Evolutionary conservation across 768 basidiomycete genomes (phyloP).

Genomic region (Tylopilus plumbeoviolaceoides): DNA sequence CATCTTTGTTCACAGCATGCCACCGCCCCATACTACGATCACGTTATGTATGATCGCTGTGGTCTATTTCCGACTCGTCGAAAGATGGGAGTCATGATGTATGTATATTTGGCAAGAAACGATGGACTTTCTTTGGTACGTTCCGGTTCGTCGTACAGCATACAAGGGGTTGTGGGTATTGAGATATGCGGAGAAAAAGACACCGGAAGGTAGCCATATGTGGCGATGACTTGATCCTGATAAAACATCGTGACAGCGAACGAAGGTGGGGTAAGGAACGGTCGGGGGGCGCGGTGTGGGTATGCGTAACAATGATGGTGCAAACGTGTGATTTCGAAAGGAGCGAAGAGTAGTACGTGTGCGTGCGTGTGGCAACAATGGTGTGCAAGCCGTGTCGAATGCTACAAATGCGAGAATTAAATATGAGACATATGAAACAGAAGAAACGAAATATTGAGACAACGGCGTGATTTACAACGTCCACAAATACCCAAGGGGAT

Average conservation of each 20-base stretch:
- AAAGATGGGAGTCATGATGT: neutral
- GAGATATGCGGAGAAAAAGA: neutral
- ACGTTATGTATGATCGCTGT: neutral
- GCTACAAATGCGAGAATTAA: constrained; percentile 28
- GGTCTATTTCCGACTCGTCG: neutral
- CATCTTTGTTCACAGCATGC: neutral
- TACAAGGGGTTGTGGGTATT: neutral
- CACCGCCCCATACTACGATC: neutral
- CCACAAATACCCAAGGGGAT: constrained; percentile 6
- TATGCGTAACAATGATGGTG: neutral
- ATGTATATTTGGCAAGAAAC: neutral
- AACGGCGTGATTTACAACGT: constrained; percentile 9
- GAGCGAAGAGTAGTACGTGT: neutral
- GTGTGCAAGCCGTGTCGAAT: constrained; percentile 10
- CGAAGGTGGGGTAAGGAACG: constrained; percentile 4
- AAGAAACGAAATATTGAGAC: neutral
- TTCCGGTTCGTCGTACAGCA: constrained; percentile 4
- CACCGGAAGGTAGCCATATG: neutral
- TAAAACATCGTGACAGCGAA: neutral
- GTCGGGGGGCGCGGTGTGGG: constrained; percentile 3
- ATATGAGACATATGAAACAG: constrained; percentile 19
- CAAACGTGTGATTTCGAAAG: neutral
- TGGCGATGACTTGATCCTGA: neutral
- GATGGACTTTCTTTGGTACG: neutral
- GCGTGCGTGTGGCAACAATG: neutral